phyloP scores from a whole-genome alignment of 2,329 filamentous ascomycete species.

The Paraphoma chrysanthemicola region DNA sequence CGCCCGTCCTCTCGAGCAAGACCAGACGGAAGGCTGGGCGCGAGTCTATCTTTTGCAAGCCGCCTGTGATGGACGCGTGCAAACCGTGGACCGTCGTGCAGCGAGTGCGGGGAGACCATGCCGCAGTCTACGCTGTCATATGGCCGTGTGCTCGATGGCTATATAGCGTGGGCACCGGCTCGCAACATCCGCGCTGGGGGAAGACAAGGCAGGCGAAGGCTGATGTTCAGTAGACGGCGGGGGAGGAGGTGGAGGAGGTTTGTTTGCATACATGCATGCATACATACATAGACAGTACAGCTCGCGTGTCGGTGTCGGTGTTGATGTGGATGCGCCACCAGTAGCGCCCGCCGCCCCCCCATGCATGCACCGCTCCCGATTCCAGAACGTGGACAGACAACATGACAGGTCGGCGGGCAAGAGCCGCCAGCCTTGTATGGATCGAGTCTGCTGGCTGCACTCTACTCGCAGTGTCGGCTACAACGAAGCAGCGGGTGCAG shows the following conservation, averaged over 20 bases:
- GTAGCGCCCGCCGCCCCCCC: too few relatives aligned
- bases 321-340: too few relatives aligned
- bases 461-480: neutral
- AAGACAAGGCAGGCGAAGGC: neutral
- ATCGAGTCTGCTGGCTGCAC: neutral
- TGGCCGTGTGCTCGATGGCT: too few relatives aligned
- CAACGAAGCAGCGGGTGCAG: neutral
- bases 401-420: too few relatives aligned
- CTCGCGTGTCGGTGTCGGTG: too few relatives aligned
- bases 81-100: conserved; percentile 8
- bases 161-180: neutral
- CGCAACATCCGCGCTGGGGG: too few relatives aligned
- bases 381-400: too few relatives aligned
- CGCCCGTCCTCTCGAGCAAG: neutral
- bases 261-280: conserved; percentile 2
- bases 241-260: neutral
- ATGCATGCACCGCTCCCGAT: too few relatives aligned
- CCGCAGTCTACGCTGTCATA: too few relatives aligned
- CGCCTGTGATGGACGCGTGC: conserved; percentile 2
- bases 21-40: neutral
- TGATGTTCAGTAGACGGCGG: neutral
- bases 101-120: neutral
- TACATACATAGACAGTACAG: neutral
- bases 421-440: too few relatives aligned
- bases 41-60: neutral